Evolutionary conservation across 2,329 filamentous ascomycete species (phyloP).

Genomic region (Fusarium sp.): DNA sequence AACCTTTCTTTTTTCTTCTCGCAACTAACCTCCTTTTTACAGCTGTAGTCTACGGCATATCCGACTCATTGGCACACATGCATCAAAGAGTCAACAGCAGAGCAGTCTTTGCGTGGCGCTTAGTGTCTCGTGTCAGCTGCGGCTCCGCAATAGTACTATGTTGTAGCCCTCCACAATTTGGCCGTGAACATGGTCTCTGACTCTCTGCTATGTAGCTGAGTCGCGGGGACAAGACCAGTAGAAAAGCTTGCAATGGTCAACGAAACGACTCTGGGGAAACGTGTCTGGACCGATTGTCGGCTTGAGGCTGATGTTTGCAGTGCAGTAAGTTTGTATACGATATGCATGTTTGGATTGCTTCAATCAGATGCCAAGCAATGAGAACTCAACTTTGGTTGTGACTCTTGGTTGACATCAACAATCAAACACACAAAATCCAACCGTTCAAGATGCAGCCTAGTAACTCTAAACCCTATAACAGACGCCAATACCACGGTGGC

Average conservation of each 20-base stretch:
- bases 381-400: background rate
- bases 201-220: background rate
- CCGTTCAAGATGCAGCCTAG: background rate
- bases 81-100: background rate
- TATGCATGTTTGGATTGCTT: constrained; percentile 23
- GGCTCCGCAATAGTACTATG: constrained; percentile 40
- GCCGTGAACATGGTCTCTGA: constrained; percentile 1
- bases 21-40: constrained; percentile 8
- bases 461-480: constrained; percentile 2
- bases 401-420: background rate
- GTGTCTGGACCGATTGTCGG: constrained; percentile 1
- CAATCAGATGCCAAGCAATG: constrained; percentile 13
- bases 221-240: constrained; percentile 1
- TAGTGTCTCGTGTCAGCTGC: constrained; percentile 23
- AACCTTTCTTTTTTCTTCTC: background rate
- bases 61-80: constrained; percentile 5
- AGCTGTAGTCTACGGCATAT: background rate
- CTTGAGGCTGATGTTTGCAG: constrained; percentile 1
- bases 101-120: constrained; percentile 7
- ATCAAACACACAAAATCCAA: background rate
- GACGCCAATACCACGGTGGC: constrained; percentile 12
- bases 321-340: constrained; percentile 22
- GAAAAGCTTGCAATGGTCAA: constrained; percentile 10
- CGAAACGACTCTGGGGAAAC: background rate
- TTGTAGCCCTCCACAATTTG: constrained; percentile 24